Conservation (phyloP, 345 rosid genomes). For the Adansonia digitata region DNA sequence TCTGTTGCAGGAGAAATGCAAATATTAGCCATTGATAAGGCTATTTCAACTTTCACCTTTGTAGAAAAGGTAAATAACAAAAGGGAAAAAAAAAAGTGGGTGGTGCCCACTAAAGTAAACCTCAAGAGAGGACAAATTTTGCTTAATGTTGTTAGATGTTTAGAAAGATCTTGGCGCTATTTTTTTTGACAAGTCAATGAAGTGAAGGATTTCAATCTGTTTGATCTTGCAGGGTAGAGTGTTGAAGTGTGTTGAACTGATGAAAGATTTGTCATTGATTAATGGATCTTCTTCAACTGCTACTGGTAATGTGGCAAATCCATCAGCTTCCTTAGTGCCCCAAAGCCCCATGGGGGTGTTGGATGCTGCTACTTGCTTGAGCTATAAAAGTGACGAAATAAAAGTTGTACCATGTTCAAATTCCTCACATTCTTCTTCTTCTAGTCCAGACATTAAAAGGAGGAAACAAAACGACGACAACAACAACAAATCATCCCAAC, state of each 20-base stretch:
- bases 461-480: conserved; percentile 24
- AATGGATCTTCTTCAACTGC: conserved; percentile 8
- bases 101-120: conserved; percentile 13
- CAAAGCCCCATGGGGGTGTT: conserved; percentile 66
- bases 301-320: conserved; percentile 13
- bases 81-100: neutral
- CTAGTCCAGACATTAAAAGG: conserved; percentile 35
- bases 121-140: conserved; percentile 8
- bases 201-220: conserved; percentile 1
- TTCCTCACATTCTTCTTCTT: conserved; percentile 39
- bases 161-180: conserved; percentile 4
- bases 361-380: conserved; percentile 67
- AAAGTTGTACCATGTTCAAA: conserved; percentile 59
- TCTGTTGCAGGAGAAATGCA: conserved; percentile 46
- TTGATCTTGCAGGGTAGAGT: conserved; percentile 47
- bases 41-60: conserved; percentile 31
- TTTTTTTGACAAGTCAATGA: neutral
- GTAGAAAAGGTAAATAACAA: conserved; percentile 47
- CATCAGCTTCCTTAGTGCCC: conserved; percentile 29
- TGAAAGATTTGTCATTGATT: conserved; percentile 37
- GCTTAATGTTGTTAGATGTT: conserved; percentile 4
- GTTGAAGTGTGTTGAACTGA: conserved; percentile 46
- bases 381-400: conserved; percentile 62
- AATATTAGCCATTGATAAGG: conserved; percentile 32
- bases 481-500: conserved; percentile 8